These are phyloP conservation scores for Yamadazyma philogaea DNA, from an alignment of 805 yeast genomes.

Conservation along the genomic window DNA sequence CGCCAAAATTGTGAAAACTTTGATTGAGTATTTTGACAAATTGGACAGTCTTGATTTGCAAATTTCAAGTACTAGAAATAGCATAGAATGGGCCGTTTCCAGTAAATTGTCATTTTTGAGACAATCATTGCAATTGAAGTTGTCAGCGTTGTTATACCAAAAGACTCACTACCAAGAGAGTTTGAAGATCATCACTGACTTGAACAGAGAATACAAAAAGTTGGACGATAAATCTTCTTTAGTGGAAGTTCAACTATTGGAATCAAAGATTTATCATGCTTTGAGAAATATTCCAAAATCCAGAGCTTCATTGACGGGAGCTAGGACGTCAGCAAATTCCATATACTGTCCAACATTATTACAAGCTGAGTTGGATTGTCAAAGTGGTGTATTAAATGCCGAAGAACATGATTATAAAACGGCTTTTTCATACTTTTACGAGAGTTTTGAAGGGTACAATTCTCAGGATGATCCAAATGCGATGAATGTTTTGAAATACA, in stretches of 20 bases:
- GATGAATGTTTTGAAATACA: conserved; percentile 80
- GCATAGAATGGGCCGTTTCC: conserved; percentile 81
- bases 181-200: conserved; percentile 62
- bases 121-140: conserved; percentile 81
- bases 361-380: conserved; percentile 92
- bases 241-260: conserved; percentile 92
- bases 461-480: conserved; percentile 60
- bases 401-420: conserved; percentile 97
- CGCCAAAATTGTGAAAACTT: conserved; percentile 79
- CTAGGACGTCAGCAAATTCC: conserved; percentile 96
- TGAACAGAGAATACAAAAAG: conserved; percentile 83
- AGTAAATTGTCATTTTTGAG: conserved; percentile 86
- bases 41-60: conserved; percentile 65
- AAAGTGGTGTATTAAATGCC: conserved; percentile 93
- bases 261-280: conserved; percentile 86
- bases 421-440: conserved; percentile 92
- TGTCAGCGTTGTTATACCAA: conserved; percentile 70
- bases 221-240: conserved; percentile 93
- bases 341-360: conserved; percentile 91
- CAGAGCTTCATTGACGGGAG: conserved; percentile 87
- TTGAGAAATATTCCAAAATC: conserved; percentile 88
- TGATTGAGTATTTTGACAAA: conserved; percentile 73
- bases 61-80: conserved; percentile 67
- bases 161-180: conserved; percentile 67
- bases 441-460: conserved; percentile 88